Conservation (phyloP, 305 asterid genomes). For the Ruellia speciosa region DNA sequence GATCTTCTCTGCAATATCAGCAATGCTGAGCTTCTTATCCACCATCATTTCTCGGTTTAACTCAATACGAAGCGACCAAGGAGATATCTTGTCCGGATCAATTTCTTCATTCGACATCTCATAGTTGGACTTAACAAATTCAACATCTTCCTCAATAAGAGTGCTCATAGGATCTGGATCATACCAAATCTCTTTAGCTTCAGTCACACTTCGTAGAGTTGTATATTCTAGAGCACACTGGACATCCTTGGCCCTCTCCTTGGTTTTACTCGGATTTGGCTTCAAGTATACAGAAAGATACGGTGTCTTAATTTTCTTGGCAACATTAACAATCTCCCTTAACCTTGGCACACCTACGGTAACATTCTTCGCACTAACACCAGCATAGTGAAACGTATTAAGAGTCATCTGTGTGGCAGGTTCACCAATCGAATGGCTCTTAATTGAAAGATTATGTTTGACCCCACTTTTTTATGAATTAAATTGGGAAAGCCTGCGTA, state of each 20-base stretch:
- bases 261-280: constrained; percentile 65
- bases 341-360: constrained; percentile 96
- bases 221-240: constrained; percentile 97
- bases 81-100: constrained; percentile 92
- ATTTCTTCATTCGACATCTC: constrained; percentile 99
- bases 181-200: constrained; percentile 97
- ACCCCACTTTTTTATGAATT: too few species aligned
- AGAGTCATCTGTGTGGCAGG: constrained; percentile 99
- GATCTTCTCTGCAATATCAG: constrained; percentile 92
- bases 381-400: constrained; percentile 96
- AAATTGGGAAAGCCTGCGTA: too few species aligned
- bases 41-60: constrained; percentile 99
- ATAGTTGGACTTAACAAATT: constrained; percentile 85
- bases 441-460: too few species aligned
- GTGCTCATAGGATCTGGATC: constrained; percentile 98
- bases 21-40: constrained; percentile 98
- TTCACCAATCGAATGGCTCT: constrained; percentile 95
- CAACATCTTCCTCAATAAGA: constrained; percentile 83
- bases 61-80: constrained; percentile 97
- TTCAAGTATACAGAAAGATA: constrained; percentile 87
- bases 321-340: constrained; percentile 98
- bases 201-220: constrained; percentile 86
- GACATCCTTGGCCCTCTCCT: constrained; percentile 90
- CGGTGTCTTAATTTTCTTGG: constrained; percentile 93
- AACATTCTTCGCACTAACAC: constrained; percentile 99